Evolutionary conservation across 2,329 filamentous ascomycete species (phyloP).

Genomic region (Aspergillus luchuensis): DNA sequence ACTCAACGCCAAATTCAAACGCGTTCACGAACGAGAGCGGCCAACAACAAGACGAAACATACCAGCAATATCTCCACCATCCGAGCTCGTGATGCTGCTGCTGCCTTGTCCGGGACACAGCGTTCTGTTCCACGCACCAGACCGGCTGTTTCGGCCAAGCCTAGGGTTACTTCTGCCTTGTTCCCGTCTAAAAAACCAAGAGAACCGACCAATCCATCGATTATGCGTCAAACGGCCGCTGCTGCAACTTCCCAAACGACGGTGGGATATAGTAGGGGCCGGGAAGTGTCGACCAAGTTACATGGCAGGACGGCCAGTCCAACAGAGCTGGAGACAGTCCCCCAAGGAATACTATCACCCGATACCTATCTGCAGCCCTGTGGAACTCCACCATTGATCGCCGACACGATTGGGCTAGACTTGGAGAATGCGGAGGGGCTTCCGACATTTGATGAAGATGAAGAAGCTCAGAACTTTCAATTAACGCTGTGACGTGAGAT

Average conservation of each 20-base stretch:
- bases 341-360: constrained; percentile 40
- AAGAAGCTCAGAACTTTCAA: constrained; percentile 43
- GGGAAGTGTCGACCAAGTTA: constrained; percentile 44
- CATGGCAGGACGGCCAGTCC: constrained; percentile 28
- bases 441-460: constrained; percentile 40
- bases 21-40: constrained; percentile 28
- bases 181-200: constrained; percentile 46
- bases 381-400: constrained; percentile 44
- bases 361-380: constrained; percentile 47
- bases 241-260: constrained; percentile 75
- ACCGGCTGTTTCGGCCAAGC: constrained; percentile 33
- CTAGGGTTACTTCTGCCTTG: constrained; percentile 35
- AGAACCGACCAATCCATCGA: constrained; percentile 52
- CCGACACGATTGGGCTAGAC: constrained; percentile 47
- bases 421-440: constrained; percentile 30
- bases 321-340: constrained; percentile 23
- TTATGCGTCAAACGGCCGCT: constrained; percentile 62
- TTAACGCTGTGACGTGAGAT: constrained; percentile 35
- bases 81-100: constrained; percentile 44
- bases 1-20: constrained; percentile 29
- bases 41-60: constrained; percentile 26
- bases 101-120: constrained; percentile 38
- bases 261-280: constrained; percentile 80
- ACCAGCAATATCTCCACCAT: constrained; percentile 41
- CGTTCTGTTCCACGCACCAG: constrained; percentile 37